Percentiles rank a stretch among this genome's conserved stretches.
These are phyloP conservation scores for Haematococcus lacustris DNA, from an alignment of 139 green algal genomes.

Conservation along the genomic window DNA sequence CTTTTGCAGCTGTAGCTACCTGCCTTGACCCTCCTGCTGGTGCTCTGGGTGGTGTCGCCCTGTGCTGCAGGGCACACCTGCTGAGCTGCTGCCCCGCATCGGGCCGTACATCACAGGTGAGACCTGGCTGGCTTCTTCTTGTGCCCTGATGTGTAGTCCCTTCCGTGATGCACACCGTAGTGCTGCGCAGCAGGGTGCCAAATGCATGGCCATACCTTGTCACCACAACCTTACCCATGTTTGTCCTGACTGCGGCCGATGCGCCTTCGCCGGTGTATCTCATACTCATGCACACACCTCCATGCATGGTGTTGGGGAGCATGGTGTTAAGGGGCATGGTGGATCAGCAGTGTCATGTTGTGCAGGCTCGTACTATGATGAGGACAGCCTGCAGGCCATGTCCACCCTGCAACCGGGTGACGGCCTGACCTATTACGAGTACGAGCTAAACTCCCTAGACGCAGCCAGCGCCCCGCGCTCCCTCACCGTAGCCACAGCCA, in stretches of 20 bases:
- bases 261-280: not conserved
- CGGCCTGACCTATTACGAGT: not conserved
- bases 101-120: not conserved
- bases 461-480: not conserved
- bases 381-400: not conserved
- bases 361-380: not conserved
- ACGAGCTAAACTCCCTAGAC: not conserved
- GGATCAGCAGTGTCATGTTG: no score
- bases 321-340: no score
- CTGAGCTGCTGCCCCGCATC: not conserved
- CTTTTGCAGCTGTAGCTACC: not conserved
- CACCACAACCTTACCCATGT: no score
- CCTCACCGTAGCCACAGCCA: not conserved
- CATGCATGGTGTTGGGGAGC: not conserved
- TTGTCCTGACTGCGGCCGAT: not conserved
- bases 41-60: not conserved
- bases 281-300: not conserved
- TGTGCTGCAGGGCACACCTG: not conserved
- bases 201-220: no score
- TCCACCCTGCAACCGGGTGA: not conserved
- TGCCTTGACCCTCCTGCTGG: not conserved
- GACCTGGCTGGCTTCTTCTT: no score
- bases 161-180: not conserved
- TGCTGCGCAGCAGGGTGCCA: no score
- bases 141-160: not conserved